phyloP scores from a whole-genome alignment of 2,329 filamentous ascomycete species.

The Cadophora gregata region DNA sequence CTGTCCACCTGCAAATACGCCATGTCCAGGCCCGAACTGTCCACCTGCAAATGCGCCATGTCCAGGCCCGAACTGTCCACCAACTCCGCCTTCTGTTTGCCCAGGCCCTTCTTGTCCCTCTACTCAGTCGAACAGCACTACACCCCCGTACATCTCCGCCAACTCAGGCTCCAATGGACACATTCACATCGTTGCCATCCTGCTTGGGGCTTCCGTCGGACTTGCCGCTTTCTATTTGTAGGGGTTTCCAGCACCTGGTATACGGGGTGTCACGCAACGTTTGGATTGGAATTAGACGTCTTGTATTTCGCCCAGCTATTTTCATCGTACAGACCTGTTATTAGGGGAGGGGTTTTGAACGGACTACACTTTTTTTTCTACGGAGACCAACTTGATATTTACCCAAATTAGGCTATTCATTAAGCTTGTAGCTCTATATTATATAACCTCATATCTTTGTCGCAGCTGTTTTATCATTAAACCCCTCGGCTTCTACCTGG shows the following conservation, averaged over 20 bases:
- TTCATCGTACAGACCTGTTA: not conserved
- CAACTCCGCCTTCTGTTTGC: not conserved
- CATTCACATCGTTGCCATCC: not conserved
- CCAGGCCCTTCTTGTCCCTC: no score
- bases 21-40: not conserved
- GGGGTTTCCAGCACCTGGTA: not conserved
- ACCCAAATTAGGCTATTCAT: no score
- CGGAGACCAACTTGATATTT: no score
- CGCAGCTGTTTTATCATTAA: no score
- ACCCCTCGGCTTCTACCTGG: no score
- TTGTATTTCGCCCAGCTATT: not conserved
- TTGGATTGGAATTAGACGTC: not conserved
- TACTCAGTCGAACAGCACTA: not conserved
- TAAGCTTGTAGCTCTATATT: no score
- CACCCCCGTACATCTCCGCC: not conserved
- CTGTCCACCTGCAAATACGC: not conserved
- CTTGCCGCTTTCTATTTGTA: not conserved
- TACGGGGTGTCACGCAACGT: not conserved
- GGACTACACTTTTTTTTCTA: no score
- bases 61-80: not conserved
- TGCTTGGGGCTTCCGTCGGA: not conserved
- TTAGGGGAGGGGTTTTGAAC: not conserved
- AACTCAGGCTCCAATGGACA: not conserved
- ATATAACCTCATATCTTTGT: no score
- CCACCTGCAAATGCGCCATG: not conserved